phyloP scores from a whole-genome alignment of 805 yeast genomes.

The Metschnikowia corniflorae region DNA sequence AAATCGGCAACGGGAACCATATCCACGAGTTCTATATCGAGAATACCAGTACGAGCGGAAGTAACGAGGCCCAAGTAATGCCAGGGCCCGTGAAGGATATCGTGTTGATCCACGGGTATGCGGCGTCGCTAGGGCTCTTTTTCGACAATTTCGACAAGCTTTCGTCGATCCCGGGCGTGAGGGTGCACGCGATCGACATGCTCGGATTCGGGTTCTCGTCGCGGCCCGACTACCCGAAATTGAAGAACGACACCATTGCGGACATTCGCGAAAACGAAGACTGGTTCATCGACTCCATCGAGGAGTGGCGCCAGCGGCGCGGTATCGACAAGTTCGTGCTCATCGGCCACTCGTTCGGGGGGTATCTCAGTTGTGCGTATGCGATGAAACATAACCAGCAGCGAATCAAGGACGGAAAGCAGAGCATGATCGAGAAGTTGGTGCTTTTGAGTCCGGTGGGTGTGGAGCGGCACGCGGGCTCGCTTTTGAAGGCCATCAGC shows the following conservation, averaged over 20 bases:
- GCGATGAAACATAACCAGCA: slow-evolving; percentile 38
- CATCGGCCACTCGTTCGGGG: slow-evolving; percentile 46
- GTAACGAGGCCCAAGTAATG: slow-evolving; percentile 19
- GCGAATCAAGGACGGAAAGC: slow-evolving; percentile 18
- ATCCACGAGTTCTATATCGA: slow-evolving; percentile 76
- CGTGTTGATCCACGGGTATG: slow-evolving; percentile 88
- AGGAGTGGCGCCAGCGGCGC: slow-evolving; percentile 39
- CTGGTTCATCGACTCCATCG: slow-evolving; percentile 43
- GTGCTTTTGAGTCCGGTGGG: slow-evolving; percentile 44
- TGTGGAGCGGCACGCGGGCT: slow-evolving; percentile 33
- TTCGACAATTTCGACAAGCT: slow-evolving; percentile 59
- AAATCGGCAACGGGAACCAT: slow-evolving; percentile 50
- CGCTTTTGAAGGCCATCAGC: slow-evolving; percentile 23
- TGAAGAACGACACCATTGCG: slow-evolving; percentile 26
- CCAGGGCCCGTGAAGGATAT: slow-evolving; percentile 48
- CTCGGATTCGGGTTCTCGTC: slow-evolving; percentile 71
- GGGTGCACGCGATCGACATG: slow-evolving; percentile 65
- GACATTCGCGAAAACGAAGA: slow-evolving; percentile 37
- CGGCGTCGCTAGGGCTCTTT: slow-evolving; percentile 84
- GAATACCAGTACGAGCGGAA: slow-evolving; percentile 31
- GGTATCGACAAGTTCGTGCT: slow-evolving; percentile 33
- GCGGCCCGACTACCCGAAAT: slow-evolving; percentile 45
- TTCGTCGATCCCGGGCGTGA: slow-evolving; percentile 48
- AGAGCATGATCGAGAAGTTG: slow-evolving; percentile 32
- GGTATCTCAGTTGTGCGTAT: slow-evolving; percentile 42